Base-by-base conservation (phyloP, 2,329 filamentous ascomycete species). In the Chrysoporthe deuterocubensis region DNA sequence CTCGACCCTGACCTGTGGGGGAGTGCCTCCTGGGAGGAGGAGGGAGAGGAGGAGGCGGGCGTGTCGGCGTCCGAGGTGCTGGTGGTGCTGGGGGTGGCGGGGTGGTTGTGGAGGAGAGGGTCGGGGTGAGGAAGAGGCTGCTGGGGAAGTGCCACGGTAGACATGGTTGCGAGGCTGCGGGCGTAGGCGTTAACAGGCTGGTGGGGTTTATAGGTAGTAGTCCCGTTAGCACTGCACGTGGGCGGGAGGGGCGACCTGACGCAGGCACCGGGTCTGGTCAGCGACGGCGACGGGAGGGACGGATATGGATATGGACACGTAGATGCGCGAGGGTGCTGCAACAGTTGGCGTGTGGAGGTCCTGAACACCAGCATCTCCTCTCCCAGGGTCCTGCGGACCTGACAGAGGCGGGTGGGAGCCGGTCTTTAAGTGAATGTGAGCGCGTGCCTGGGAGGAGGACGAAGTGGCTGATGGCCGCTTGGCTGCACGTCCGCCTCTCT, bases 121-220 rank as follows among this genome's bases (percentile, higher is more conserved):
- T 61, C 46, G 43, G 21, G 14, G 18, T 56, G 60, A n/a, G 59
- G 56, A 26, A 42, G 62, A 69, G 71, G 57, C 65, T 71, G 59
- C 65, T 71, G 65, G 54, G 71, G 66, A 63, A 70, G 66, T 66
- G 73, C 71, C 69, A 72, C 74, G 68, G 71, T 72, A 69, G 74
- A 72, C 70, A 85, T 73, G 46, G 65, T 71, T 46, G 60, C 62
- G 58, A 59, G 56, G 56, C 37, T 14, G 56, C 46, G 46, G 46
- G 46, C 50, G 18, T 44, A 14, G 43, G 43, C 59, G 64, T 59
- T 65, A 67, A 63, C 59, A 63, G 44, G 50, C 52, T 26, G n/a
- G 46, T 34, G 58, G 59, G 52, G 34, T 21, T 48, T 18, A 64
- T 34, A 48, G 58, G 50, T 16, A 48, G 37, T 57, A 21, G 64